Percentiles rank a stretch among this genome's conserved stretches.
phyloP scores from a whole-genome alignment of 306 rosid genomes.

The Prunus mongolica region DNA sequence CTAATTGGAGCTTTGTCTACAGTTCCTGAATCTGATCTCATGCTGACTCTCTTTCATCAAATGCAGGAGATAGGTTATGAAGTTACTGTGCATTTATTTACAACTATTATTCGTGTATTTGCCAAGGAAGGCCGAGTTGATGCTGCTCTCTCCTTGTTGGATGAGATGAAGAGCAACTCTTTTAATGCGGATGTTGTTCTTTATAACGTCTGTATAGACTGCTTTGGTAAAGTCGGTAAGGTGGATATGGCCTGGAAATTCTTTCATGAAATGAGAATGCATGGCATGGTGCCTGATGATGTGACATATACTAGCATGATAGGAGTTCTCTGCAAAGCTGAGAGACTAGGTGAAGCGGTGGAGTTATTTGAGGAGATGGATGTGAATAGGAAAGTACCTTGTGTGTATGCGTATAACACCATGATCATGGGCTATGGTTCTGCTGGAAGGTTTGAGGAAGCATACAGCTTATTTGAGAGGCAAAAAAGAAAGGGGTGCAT shows the following conservation, averaged over 20 bases:
- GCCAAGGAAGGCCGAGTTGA: constrained; percentile 74
- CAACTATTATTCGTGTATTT: constrained; percentile 78
- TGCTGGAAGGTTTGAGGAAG: constrained; percentile 84
- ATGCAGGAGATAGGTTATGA: constrained; percentile 98
- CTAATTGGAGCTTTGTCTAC: constrained; percentile 77
- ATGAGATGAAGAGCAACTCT: constrained; percentile 83
- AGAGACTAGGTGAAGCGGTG: constrained; percentile 68
- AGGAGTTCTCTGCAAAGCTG: constrained; percentile 92
- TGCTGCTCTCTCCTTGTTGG: constrained; percentile 88
- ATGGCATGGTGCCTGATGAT: constrained; percentile 69
- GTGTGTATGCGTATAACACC: constrained; percentile 95
- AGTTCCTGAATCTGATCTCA: constrained; percentile 46
- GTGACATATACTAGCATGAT: constrained; percentile 90
- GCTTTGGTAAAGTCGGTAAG: constrained; percentile 87
- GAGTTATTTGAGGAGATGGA: constrained; percentile 80
- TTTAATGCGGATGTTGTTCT: constrained; percentile 71
- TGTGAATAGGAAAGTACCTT: constrained; percentile 68
- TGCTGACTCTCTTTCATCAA: constrained; percentile 70
- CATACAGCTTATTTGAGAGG: constrained; percentile 81
- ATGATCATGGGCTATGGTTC: constrained; percentile 98
- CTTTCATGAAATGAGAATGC: constrained; percentile 85
- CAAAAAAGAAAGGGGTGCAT: constrained; percentile 85
- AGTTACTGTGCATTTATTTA: constrained; percentile 71
- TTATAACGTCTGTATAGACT: constrained; percentile 87
- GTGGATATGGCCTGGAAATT: constrained; percentile 99